Percentiles rank a stretch among this genome's conserved stretches.
These are phyloP conservation scores for Calvatia gigantea DNA, from an alignment of 768 basidiomycete species.

Conservation along the genomic window DNA sequence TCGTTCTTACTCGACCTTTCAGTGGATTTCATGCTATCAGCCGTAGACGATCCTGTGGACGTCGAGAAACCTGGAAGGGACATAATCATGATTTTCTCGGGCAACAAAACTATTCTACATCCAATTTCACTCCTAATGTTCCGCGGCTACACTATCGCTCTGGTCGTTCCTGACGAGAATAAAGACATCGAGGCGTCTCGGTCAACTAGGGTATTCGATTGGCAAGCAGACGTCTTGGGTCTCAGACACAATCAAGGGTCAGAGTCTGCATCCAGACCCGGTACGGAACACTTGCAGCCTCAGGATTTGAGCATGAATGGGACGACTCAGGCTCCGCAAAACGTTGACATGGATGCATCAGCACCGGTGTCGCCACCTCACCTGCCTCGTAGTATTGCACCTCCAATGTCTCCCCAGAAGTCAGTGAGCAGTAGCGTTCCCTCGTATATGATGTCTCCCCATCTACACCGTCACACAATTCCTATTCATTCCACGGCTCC, in stretches of 20 bases:
- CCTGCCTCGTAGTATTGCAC: background rate
- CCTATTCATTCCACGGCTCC: background rate
- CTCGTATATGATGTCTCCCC: background rate
- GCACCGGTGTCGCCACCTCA: background rate
- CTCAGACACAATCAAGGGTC: background rate
- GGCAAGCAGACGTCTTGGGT: background rate
- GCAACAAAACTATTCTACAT: constrained; percentile 1
- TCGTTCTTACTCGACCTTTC: background rate
- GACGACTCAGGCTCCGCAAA: background rate
- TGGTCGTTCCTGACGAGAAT: background rate
- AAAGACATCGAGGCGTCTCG: background rate
- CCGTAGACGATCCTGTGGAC: background rate
- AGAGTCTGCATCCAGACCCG: background rate
- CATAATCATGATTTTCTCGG: constrained; percentile 1
- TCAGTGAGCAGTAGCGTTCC: background rate
- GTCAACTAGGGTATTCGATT: background rate
- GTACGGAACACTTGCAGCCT: background rate
- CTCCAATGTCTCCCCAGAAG: background rate
- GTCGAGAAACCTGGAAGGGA: background rate
- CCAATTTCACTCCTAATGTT: constrained; percentile 2
- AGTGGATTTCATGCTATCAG: constrained; percentile 3
- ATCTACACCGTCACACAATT: background rate
- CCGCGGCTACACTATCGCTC: background rate
- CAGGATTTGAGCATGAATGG: background rate
- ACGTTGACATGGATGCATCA: background rate